Base-by-base conservation (phyloP, 768 basidiomycete species). In the Chalciporus pseudorubinellus region DNA sequence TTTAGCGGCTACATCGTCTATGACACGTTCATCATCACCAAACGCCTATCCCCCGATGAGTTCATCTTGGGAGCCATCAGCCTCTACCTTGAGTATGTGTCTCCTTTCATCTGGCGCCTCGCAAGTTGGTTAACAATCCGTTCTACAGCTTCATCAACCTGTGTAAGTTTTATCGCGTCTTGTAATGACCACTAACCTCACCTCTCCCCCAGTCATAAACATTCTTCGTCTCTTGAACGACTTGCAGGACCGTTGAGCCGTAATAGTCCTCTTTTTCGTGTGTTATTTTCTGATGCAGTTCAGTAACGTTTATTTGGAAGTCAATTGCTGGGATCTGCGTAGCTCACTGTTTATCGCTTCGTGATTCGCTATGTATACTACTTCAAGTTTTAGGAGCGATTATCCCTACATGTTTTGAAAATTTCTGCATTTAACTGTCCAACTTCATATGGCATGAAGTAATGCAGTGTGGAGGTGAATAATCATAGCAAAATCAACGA, bases 1-100 rank as follows among this genome's bases (percentile, higher is more conserved):
- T 95, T 95, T 77, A 89, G 87, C 47, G 93, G 89, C 24, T 97
- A 94, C 65, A 77, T 95, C 59, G 83, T 94, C 59, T 94, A 87
- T 63, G 92, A 95, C 69, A 98, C 95, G 3, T 93, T 88, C 68
- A 67, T 83, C 56, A 95, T 98, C 76, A 92, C 90, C 72, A 85
- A 84, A 61, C 83, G 84, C 52, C 74, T 97, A 18, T 91, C 89
- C 2, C 92, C 93, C 4, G 97, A 99, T 58, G 97, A 99, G 68
- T 93, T 81, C 68, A 93, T 97, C 59, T 74, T 97, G 74, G 95
- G 86, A 31, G 79, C 92, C 16, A 87, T 98, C 63, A 87, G 84
- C 58, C 81, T 98, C n/a, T 98, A 98, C 72, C 84, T 98, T 50
- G 95, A 98, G 83, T 89, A 71, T 59, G 84, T 59, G 84, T 84